Conservation (phyloP, 2,329 filamentous ascomycete genomes). For the Fusarium sp. region DNA sequence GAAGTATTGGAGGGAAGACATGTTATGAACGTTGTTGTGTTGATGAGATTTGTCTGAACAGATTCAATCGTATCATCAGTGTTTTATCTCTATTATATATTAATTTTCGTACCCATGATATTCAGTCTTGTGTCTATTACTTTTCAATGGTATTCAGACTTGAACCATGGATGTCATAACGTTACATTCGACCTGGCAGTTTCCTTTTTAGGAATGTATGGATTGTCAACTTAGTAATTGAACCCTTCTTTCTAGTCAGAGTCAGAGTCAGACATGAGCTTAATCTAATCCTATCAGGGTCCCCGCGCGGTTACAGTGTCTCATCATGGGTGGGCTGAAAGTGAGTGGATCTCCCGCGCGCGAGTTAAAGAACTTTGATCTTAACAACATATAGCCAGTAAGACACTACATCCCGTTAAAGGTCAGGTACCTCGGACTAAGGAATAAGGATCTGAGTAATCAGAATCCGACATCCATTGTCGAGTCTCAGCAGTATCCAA, state of each 20-base stretch:
- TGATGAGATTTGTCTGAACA: neutral
- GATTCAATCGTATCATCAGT: neutral
- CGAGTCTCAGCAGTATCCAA: neutral
- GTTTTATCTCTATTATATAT: conserved; percentile 1
- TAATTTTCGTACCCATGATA: neutral
- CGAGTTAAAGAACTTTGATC: neutral
- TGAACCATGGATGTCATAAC: neutral
- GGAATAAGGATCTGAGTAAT: neutral
- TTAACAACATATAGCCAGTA: neutral
- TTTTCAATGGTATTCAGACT: neutral
- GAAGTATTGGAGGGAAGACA: conserved; percentile 25
- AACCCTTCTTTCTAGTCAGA: neutral
- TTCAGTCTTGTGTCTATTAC: neutral
- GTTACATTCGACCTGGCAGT: neutral
- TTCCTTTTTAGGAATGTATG: neutral
- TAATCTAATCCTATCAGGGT: neutral
- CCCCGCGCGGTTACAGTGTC: neutral
- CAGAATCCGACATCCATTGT: neutral
- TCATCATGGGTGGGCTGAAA: neutral
- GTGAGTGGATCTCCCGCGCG: neutral
- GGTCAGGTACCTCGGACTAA: neutral
- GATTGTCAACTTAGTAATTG: neutral
- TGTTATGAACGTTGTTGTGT: neutral
- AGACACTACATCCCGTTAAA: neutral
- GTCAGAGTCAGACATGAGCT: neutral